Percentiles rank a stretch among this genome's conserved stretches.
Evolutionary conservation across 2,329 filamentous ascomycete species (phyloP).

Genomic region (Xylariales sp.): DNA sequence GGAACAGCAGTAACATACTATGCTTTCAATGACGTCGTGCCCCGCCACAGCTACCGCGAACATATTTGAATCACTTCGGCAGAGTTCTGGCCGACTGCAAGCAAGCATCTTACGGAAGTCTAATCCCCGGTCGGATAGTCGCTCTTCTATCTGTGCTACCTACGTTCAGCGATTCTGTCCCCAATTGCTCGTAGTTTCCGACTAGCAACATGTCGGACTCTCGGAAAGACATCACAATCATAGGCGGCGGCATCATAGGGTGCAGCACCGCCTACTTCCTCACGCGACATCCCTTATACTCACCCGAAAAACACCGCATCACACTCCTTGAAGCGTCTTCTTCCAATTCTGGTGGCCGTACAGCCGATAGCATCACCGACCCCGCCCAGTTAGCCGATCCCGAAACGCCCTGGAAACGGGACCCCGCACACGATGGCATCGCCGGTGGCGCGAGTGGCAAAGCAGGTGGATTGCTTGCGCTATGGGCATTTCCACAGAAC

Average conservation of each 20-base stretch:
- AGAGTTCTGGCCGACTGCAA: no score
- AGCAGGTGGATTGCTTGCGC: slow-evolving; percentile 67
- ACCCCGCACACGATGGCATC: slow-evolving; percentile 42
- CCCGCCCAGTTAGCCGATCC: slow-evolving; percentile 25
- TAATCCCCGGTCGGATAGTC: no score
- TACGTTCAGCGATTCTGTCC: no score
- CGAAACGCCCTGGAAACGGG: slow-evolving; percentile 17
- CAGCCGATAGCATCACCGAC: slow-evolving; percentile 26
- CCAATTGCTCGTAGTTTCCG: no score
- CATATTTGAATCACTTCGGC: no score
- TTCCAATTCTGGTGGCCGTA: slow-evolving; percentile 27
- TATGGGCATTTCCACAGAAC: slow-evolving; percentile 69
- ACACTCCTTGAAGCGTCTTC: slow-evolving; percentile 68
- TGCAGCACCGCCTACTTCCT: slow-evolving; percentile 71
- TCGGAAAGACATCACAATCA: slow-evolving; percentile 26
- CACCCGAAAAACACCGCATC: slow-evolving; percentile 59
- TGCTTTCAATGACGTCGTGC: no score
- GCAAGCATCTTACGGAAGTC: no score
- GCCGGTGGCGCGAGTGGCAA: slow-evolving; percentile 74
- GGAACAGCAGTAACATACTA: no score
- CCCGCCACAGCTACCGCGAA: no score
- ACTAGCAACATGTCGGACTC: slow-evolving; percentile 9
- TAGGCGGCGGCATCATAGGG: slow-evolving; percentile 72
- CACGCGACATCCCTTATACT: slow-evolving; percentile 64
- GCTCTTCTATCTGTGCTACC: no score